phyloP scores from a whole-genome alignment of 352 stramenopile genomes.

The Saprolegnia parasitica region DNA sequence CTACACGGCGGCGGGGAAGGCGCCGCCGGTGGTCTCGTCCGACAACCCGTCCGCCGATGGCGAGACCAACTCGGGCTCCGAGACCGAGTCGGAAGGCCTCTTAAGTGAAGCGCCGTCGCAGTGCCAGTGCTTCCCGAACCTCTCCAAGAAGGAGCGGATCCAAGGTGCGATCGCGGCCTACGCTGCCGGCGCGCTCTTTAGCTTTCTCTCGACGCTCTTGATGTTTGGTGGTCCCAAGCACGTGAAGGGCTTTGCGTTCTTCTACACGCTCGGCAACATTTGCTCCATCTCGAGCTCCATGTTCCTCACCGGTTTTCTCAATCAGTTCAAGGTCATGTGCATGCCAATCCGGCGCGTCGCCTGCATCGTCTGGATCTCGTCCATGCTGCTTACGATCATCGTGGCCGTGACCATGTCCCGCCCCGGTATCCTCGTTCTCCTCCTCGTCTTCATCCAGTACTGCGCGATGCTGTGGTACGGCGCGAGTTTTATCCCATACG shows the following conservation, averaged over 20 bases:
- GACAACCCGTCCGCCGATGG: not conserved
- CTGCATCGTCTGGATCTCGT: constrained; percentile 72
- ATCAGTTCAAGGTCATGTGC: constrained; percentile 80
- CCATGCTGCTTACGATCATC: constrained; percentile 67
- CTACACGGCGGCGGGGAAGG: constrained; percentile 3
- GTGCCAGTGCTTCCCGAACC: constrained; percentile 43
- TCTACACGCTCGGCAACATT: constrained; percentile 79
- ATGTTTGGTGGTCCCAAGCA: constrained; percentile 74
- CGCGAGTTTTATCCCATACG: constrained; percentile 76
- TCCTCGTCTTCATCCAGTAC: constrained; percentile 77
- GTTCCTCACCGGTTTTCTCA: constrained; percentile 63
- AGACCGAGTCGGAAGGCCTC: constrained; percentile 45
- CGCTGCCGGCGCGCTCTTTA: constrained; percentile 59
- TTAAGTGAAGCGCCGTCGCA: constrained; percentile 63
- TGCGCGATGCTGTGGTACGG: constrained; percentile 79
- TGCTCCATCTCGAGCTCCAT: constrained; percentile 74
- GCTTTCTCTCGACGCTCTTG: constrained; percentile 74
- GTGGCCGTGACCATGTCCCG: constrained; percentile 70
- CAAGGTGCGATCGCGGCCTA: constrained; percentile 73
- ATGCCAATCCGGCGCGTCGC: constrained; percentile 73
- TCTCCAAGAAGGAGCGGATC: constrained; percentile 73
- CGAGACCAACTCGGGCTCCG: not conserved
- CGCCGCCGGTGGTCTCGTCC: not conserved
- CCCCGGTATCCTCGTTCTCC: constrained; percentile 56
- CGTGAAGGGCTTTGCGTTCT: constrained; percentile 82